Evolutionary conservation across 371 early-diverging fungal genomes (phyloP), one percentile per base, ranked within the genome.

Genomic region (Batkoa obscura): DNA sequence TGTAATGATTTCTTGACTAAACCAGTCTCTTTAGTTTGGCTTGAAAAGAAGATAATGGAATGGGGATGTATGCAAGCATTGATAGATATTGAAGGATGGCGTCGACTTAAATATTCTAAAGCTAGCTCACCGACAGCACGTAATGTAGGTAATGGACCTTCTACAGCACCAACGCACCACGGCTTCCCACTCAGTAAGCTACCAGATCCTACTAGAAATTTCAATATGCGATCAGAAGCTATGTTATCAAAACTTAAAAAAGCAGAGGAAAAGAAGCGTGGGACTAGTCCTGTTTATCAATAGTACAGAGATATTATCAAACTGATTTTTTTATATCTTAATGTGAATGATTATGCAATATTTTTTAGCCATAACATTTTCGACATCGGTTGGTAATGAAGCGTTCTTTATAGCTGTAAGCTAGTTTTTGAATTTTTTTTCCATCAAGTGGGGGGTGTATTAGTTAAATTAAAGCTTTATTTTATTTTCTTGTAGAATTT

Each of bases 41-140:
- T 90, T 5, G 83, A 82, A 60, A 75, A 80, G 59, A 88, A 88
- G 70, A 85, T 88, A 53, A 74, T 81, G 50, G 90, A 90, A 62
- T 90, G 90, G 90, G 90, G 88, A 3, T 82, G 84, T 55, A 90
- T 90, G 84, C 90, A 90, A 63, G 87, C 88, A 0, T 64, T 90
- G 46, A 88, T 90, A 55, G 88, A 90, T 66, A 79, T 85, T 60
- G 83, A 84, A 49, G 81, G 83, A 12, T 87, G 85, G 83, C 69
- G 76, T 47, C 76, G 71, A 50, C 43, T 42, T 47, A 55, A 55
- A 35, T 55, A 41, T 33, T 45, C n/a, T 10, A n/a, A 10, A 2
- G 46, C 56, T 6, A 13, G 9, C 10, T 34, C 56, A 32, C 38
- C 53, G 23, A 34, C 15, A 2, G 3, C 45, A 13, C 13, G 36